Evolutionary conservation across 1,284 basidiomycete genomes (phyloP), one percentile per base, ranked within the genome.

Genomic region (Polyporus tsugae): DNA sequence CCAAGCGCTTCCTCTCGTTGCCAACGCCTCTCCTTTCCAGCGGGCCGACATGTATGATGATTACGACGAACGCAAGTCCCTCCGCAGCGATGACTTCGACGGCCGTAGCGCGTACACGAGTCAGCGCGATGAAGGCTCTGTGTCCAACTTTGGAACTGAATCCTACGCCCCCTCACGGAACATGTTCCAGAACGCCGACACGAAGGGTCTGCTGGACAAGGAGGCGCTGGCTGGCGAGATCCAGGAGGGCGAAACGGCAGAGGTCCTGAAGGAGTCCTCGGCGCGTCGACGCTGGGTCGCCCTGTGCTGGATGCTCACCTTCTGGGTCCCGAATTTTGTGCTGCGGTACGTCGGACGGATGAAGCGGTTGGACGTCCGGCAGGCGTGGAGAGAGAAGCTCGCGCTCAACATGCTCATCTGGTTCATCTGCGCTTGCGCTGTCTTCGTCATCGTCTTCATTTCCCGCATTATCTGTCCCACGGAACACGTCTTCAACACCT

Each of bases 311-410:
- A 78, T 94, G n/a, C 84, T 98, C 63, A 99, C 96, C 0, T 99
- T 89, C 84, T 99, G 94, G 93, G 81, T 96, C 7, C 97, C 97
- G 0, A 91, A 87, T 29, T 87, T 88, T 15, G 80, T 92, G 63
- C 83, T 99, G 58, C 84, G 81, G 19, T 90, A 87, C 78, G 76
- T 95, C 65, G 95, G 95, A 1, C 87, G 95, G 29, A 96, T 99
- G 94, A 98, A 98, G 83, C 91, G 97, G 13, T 82, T 93, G 70
- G 98, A 99, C 76, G 87, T 99, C 52, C 91, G 94, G 55, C 96
- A 99, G 82, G 97, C 97, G 0, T 99, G 97, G 97, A 85, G 97
- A 74, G 97, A 99, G 82, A 99, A 99, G 83, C 86, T 99, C 1
- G 95, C 97, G 4, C 89, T 99, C 80, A 99, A 99, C 82, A 81